Conservation (phyloP, 129 eudicot species). For the Escallonia herrerae region DNA sequence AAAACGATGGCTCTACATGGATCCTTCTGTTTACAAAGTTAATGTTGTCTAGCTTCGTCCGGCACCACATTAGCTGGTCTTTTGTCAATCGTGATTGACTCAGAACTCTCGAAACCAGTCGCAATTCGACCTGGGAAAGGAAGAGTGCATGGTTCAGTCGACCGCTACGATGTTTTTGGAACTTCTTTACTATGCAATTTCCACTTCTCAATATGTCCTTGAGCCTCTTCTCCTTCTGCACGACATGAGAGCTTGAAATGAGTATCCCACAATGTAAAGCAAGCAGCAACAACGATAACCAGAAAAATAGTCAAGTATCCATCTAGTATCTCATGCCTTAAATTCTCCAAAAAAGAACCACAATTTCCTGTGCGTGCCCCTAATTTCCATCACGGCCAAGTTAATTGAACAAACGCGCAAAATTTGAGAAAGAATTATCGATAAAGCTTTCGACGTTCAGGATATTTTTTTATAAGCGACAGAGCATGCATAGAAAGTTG, state of each 20-base stretch:
- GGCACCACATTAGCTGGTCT: slow-evolving; percentile 81
- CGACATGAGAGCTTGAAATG: neutral
- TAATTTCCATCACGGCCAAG: too few relatives aligned
- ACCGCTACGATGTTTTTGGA: slow-evolving; percentile 46
- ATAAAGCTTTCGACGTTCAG: too few relatives aligned
- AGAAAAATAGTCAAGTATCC: neutral
- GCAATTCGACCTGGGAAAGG: slow-evolving; percentile 60
- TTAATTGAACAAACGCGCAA: too few relatives aligned
- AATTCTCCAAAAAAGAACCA: neutral
- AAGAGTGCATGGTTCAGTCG: slow-evolving; percentile 33
- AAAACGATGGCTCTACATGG: slow-evolving; percentile 55
- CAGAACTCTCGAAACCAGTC: slow-evolving; percentile 68
- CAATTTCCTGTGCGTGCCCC: neutral
- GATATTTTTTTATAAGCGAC: too few relatives aligned
- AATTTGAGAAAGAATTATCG: too few relatives aligned
- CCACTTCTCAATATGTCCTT: slow-evolving; percentile 64
- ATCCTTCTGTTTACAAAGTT: slow-evolving; percentile 45
- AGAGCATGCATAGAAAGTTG: neutral
- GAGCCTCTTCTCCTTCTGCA: slow-evolving; percentile 81
- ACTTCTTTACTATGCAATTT: slow-evolving; percentile 76
- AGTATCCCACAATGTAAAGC: slow-evolving; percentile 5
- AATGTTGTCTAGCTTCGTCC: slow-evolving; percentile 50
- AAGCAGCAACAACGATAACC: neutral
- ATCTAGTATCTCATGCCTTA: neutral
- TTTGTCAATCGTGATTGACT: slow-evolving; percentile 53